phyloP scores from a whole-genome alignment of 306 rosid species.

The Dryas octopetala region DNA sequence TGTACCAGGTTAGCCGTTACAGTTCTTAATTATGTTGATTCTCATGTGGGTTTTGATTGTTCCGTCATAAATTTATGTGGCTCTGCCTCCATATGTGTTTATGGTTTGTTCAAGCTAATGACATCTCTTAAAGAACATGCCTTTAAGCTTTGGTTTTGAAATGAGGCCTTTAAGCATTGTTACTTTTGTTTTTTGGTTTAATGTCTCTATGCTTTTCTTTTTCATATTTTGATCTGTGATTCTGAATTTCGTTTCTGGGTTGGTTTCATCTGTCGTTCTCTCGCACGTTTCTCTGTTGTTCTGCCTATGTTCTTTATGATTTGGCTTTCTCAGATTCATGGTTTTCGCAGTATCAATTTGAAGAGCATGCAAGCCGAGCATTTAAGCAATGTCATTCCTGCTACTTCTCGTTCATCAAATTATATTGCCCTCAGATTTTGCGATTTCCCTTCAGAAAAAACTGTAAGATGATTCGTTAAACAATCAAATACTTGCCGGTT shows the following conservation, averaged over 20 bases:
- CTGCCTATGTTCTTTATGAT: constrained; percentile 41
- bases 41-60: constrained; percentile 2
- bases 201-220: not conserved
- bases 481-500: constrained; percentile 11
- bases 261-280: constrained; percentile 8
- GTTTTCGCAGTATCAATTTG: constrained; percentile 95
- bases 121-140: not conserved
- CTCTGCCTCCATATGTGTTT: constrained; percentile 13
- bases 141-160: not conserved
- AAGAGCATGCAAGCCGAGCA: constrained; percentile 90
- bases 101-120: not conserved
- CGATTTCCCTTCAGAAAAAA: constrained; percentile 41
- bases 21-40: constrained; percentile 20
- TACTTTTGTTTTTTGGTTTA: not conserved
- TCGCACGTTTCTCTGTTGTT: constrained; percentile 24
- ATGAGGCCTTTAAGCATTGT: not conserved
- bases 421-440: constrained; percentile 83
- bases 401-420: constrained; percentile 83
- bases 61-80: not conserved
- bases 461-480: constrained; percentile 47
- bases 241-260: constrained; percentile 8
- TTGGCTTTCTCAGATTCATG: constrained; percentile 73
- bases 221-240: constrained; percentile 4
- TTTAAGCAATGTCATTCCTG: constrained; percentile 70
- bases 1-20: constrained; percentile 66